phyloP scores from a whole-genome alignment of 2,329 filamentous ascomycete species.

The Alternaria novae-zelandiae region DNA sequence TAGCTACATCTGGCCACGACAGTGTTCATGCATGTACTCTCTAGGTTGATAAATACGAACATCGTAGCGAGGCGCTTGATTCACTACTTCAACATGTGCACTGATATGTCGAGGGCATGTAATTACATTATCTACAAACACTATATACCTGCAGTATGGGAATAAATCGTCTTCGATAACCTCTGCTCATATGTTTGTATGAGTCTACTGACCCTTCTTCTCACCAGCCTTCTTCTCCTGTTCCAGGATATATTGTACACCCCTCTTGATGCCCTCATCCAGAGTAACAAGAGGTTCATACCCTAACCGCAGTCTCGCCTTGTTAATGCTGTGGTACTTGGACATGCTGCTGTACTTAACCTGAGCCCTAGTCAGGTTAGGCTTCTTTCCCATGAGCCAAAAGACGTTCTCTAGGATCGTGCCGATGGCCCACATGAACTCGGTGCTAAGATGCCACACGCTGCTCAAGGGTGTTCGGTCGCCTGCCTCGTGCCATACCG shows the following conservation, averaged over 20 bases:
- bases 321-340: constrained; percentile 77
- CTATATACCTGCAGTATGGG: background rate
- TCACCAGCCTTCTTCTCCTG: constrained; percentile 37
- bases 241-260: constrained; percentile 51
- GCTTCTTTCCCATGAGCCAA: constrained; percentile 53
- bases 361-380: constrained; percentile 55
- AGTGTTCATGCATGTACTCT: background rate
- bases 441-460: constrained; percentile 53
- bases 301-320: constrained; percentile 73
- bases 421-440: constrained; percentile 52
- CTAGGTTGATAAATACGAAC: background rate
- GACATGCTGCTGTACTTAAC: constrained; percentile 75
- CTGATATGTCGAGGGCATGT: background rate
- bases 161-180: background rate
- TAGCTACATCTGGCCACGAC: constrained; percentile 6
- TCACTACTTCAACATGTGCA: background rate
- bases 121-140: constrained; percentile 1
- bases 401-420: constrained; percentile 54
- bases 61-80: background rate
- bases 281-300: constrained; percentile 72
- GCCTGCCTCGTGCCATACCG: constrained; percentile 55
- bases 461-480: constrained; percentile 44
- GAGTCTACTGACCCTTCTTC: constrained; percentile 44
- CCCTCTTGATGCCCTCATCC: constrained; percentile 64
- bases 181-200: background rate